These are phyloP conservation scores for Parascedosporium putredinis DNA, from an alignment of 2,329 filamentous ascomycete genomes.

Conservation along the genomic window DNA sequence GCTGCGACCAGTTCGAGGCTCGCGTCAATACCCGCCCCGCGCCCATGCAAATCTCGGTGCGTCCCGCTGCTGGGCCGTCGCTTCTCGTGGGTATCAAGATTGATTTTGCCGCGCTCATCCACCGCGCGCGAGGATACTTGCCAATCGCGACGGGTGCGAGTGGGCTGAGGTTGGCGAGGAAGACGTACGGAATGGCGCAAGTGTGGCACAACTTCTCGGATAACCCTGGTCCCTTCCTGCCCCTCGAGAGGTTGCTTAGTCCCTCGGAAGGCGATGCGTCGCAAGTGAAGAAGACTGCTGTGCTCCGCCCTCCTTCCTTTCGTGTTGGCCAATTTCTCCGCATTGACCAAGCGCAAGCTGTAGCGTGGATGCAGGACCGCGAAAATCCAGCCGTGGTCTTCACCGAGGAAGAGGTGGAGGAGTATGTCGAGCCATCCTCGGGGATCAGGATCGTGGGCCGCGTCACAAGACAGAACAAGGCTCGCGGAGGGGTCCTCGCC, in stretches of 20 bases:
- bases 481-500: constrained; percentile 29
- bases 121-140: constrained; percentile 12
- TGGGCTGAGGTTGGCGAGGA: background rate
- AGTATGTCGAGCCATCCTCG: constrained; percentile 22
- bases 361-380: constrained; percentile 18
- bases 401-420: constrained; percentile 27
- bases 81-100: constrained; percentile 10
- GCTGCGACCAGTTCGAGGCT: constrained; percentile 10
- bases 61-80: background rate
- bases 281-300: background rate
- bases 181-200: background rate
- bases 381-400: constrained; percentile 18
- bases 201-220: background rate
- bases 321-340: constrained; percentile 10
- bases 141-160: too few species aligned
- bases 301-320: constrained; percentile 12
- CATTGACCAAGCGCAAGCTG: constrained; percentile 14
- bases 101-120: constrained; percentile 12
- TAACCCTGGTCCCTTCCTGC: background rate
- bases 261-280: too few species aligned
- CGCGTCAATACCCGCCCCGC: constrained; percentile 7
- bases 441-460: constrained; percentile 23
- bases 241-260: background rate
- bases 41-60: constrained; percentile 8
- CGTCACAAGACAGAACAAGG: constrained; percentile 17